Evolutionary conservation across 108 stramenopile genomes (phyloP), one percentile per base, ranked within the genome.

Genomic region (Seminavis robusta): DNA sequence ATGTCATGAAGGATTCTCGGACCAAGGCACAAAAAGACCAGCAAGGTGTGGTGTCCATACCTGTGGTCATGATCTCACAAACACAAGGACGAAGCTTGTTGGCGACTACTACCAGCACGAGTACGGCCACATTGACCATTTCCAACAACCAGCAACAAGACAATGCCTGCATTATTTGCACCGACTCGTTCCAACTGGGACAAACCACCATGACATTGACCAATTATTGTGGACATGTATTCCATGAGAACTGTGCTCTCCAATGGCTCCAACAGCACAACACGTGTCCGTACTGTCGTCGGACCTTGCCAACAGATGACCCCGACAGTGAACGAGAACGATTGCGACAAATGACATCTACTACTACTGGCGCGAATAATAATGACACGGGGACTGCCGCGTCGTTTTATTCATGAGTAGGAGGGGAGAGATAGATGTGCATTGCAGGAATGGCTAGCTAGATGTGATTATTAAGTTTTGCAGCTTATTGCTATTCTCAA

Each of bases 221-320:
- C 3, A 31, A 47, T 0, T n/a, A n/a, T n/a, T 94, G 92, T 69
- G 71, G 75, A 15, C 92, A 94, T 63, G 43, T 80, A 0, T 94
- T 94, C 63, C 92, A 94, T 57, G 86, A 90, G 52, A n/a, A 34
- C 13, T 94, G 92, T 69, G 86, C 66, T 0, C 25, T 83, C 63
- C 19, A 47, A 26, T 94, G 92, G 92, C 59, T 94, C 43, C 65
- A 49, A 8, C 62, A 75, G 27, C 86, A 90, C 61, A 86, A 94
- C 42, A 86, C 86, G 2, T 94, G 92, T 63, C 92, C 92, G 7
- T 84, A 73, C 47, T 94, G 92, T 48, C 71, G 92, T 47, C 61
- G 56, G 7, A 84, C 88, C 51, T 57, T 88, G 21, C 88, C 92
- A 1, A 88, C 88, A n/a, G 92, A 94, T 46, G 89, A 94, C 69